These are phyloP conservation scores for Aschersonia sp. DNA, from an alignment of 2,329 filamentous ascomycete species.

Conservation along the genomic window DNA sequence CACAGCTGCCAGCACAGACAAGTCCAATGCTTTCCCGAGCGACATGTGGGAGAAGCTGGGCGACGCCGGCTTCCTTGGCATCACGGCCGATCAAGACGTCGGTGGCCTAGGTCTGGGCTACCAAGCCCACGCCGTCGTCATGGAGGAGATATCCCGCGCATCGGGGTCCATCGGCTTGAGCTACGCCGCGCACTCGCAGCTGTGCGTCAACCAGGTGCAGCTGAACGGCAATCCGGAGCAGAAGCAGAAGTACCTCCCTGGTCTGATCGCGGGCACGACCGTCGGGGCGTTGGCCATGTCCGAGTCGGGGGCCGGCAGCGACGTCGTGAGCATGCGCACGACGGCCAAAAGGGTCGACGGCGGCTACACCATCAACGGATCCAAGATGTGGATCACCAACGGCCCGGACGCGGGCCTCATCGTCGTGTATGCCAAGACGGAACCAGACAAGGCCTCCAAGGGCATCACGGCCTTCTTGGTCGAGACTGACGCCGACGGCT, in stretches of 20 bases:
- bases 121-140: constrained; percentile 87
- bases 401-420: constrained; percentile 86
- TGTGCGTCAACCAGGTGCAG: constrained; percentile 93
- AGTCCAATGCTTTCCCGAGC: constrained; percentile 72
- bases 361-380: constrained; percentile 74
- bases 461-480: constrained; percentile 94
- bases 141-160: constrained; percentile 88
- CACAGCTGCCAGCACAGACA: constrained; percentile 71
- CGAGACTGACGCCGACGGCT: constrained; percentile 56
- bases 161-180: constrained; percentile 75
- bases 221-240: constrained; percentile 72
- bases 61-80: constrained; percentile 78
- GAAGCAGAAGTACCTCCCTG: constrained; percentile 68
- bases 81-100: constrained; percentile 85
- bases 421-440: constrained; percentile 94
- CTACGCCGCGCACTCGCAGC: constrained; percentile 89
- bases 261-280: constrained; percentile 63
- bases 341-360: constrained; percentile 69
- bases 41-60: constrained; percentile 92
- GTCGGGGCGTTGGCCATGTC: constrained; percentile 91
- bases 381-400: constrained; percentile 99
- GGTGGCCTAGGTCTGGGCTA: constrained; percentile 88
- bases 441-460: constrained; percentile 64
- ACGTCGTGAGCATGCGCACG: constrained; percentile 93
- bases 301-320: constrained; percentile 78